Conservation (phyloP, 2,329 filamentous ascomycete genomes). For the Monascus ruber region DNA sequence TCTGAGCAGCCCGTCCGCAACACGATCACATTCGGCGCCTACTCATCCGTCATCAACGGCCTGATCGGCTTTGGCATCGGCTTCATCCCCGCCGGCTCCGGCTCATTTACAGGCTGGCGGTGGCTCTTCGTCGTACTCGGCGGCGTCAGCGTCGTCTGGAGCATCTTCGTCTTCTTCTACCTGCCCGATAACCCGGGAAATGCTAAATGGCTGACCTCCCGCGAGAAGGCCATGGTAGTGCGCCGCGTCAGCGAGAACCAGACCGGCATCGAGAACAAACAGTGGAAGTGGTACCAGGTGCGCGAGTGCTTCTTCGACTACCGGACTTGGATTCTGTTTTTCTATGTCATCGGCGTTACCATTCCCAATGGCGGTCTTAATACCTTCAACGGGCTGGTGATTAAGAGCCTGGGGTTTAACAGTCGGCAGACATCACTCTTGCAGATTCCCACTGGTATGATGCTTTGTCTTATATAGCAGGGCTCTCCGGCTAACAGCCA, state of each 20-base stretch:
- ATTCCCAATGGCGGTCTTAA: slow-evolving; percentile 28
- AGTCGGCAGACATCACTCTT: slow-evolving; percentile 24
- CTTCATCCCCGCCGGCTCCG: too few relatives aligned
- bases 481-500: too few relatives aligned
- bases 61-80: too few relatives aligned
- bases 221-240: slow-evolving; percentile 42
- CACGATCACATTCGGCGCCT: too few relatives aligned
- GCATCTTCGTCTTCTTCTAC: slow-evolving; percentile 34
- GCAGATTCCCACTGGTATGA: slow-evolving; percentile 17
- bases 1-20: slow-evolving; percentile 17
- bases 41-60: too few relatives aligned
- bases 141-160: slow-evolving; percentile 19
- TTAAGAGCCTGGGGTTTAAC: slow-evolving; percentile 27
- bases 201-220: slow-evolving; percentile 45
- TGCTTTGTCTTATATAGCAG: too few relatives aligned
- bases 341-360: slow-evolving; percentile 22
- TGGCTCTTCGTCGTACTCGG: slow-evolving; percentile 28
- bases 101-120: slow-evolving; percentile 2
- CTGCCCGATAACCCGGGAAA: slow-evolving; percentile 30
- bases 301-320: slow-evolving; percentile 22
- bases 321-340: slow-evolving; percentile 26
- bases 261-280: slow-evolving; percentile 24
- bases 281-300: slow-evolving; percentile 19
- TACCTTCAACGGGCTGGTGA: slow-evolving; percentile 28
- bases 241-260: slow-evolving; percentile 26